Base-by-base conservation (phyloP, 352 stramenopile species). In the Globisporangium perplexum region DNA sequence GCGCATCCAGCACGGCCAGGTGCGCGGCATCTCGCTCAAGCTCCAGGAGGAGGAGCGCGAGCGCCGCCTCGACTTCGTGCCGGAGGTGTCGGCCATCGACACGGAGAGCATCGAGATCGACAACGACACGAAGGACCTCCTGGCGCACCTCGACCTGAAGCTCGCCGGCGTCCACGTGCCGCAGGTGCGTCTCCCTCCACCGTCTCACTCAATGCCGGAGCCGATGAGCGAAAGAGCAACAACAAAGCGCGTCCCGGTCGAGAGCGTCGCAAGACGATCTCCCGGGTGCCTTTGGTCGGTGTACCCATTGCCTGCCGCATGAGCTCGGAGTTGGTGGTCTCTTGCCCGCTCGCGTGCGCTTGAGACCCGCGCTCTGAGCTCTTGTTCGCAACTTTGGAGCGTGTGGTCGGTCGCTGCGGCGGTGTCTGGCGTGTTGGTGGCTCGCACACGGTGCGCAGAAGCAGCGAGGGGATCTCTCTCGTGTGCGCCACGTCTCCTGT, bases 41-140 rank as follows among this genome's bases (percentile, higher is more conserved):
- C 81, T 99, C 42, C 97, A 99, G 85, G 97, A 99, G 79, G 97
- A 99, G 81, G 97, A 99, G 85, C 90, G 97, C 63, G 97, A 99
- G 78, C 87, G 97, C 47, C 90, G 97, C 70, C 93, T 99, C 85
- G 97, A 99, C 88, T 99, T 99, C 79, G 97, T 99, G 7, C 97
- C 97, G 42, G 96, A 99, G 70, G 96, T 99, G 36, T 97, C 87
- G 73, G 90, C 87, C 69, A 95, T 97, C 70, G 85, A 96, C 70
- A 90, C 79, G 60, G 86, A 96, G 54, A 88, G 74, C 71, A 96
- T 99, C 69, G 84, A 97, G 68, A 98, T 99, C 74, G 97, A 99
- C 83, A 87, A 89, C 62, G 97, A 99, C 80, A 99, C 97, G 53
- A 93, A 97, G 72, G 96, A 98, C 69, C 89, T 99, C 77, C 77